phyloP scores from a whole-genome alignment of 1,139 yeast genomes.

The Candida sp. region DNA sequence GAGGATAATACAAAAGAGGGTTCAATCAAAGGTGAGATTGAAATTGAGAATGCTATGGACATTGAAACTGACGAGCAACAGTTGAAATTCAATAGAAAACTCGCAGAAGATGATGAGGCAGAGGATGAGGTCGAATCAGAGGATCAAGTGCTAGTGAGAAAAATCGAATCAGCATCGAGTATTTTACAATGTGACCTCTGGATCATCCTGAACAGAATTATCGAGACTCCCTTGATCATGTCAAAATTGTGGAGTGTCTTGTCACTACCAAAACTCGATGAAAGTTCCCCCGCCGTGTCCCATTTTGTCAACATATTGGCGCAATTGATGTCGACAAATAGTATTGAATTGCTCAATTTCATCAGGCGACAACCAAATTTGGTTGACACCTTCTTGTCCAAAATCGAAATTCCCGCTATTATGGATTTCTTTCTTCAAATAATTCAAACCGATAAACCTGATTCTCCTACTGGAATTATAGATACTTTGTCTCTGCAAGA shows the following conservation, averaged over 20 bases:
- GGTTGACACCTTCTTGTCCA: constrained; percentile 52
- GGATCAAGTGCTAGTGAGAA: constrained; percentile 38
- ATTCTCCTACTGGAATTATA: constrained; percentile 60
- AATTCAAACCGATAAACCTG: constrained; percentile 64
- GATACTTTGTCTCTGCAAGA: constrained; percentile 49
- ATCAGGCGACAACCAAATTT: constrained; percentile 48
- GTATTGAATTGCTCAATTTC: constrained; percentile 50
- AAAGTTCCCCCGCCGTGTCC: constrained; percentile 38
- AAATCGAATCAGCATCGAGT: constrained; percentile 41
- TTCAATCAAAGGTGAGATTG: not conserved
- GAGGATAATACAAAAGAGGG: constrained; percentile 8
- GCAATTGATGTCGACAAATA: constrained; percentile 45
- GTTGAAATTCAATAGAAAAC: constrained; percentile 7
- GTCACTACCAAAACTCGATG: constrained; percentile 32
- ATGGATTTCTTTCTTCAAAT: constrained; percentile 56
- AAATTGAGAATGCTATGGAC: constrained; percentile 5
- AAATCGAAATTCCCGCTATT: constrained; percentile 56
- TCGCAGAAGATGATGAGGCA: constrained; percentile 8
- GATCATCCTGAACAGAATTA: constrained; percentile 43
- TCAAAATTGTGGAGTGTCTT: constrained; percentile 42
- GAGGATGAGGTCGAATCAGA: constrained; percentile 22
- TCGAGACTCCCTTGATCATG: constrained; percentile 42
- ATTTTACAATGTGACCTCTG: constrained; percentile 41
- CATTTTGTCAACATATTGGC: constrained; percentile 42
- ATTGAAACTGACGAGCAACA: constrained; percentile 12